Percentiles rank a stretch among this genome's conserved stretches.
Evolutionary conservation across 164 flowering plant species (phyloP).

Genomic region (Aristolochia contorta): DNA sequence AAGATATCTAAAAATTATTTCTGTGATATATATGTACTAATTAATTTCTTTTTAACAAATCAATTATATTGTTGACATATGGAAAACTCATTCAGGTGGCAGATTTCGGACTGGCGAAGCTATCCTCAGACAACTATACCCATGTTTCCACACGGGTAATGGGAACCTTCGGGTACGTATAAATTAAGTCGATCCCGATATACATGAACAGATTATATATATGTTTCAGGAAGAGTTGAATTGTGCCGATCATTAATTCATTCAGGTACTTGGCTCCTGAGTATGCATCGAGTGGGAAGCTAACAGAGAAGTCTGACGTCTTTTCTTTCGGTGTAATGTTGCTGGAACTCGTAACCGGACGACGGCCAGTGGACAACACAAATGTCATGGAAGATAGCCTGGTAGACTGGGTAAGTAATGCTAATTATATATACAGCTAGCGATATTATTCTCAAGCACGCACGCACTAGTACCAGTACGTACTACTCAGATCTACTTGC

Average conservation of each 20-base stretch:
- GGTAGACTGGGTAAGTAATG: slow-evolving; percentile 66
- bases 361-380: slow-evolving; percentile 44
- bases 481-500: background rate
- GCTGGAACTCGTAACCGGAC: slow-evolving; percentile 71
- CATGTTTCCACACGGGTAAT: slow-evolving; percentile 89
- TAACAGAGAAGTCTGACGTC: slow-evolving; percentile 85
- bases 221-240: too few relatives aligned
- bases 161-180: slow-evolving; percentile 95
- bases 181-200: too few relatives aligned
- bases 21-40: too few relatives aligned
- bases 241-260: too few relatives aligned
- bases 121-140: slow-evolving; percentile 48
- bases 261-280: slow-evolving; percentile 87
- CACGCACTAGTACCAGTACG: too few relatives aligned
- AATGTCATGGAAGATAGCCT: slow-evolving; percentile 55
- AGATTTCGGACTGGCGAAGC: slow-evolving; percentile 86
- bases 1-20: too few relatives aligned
- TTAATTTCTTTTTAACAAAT: too few relatives aligned
- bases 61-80: background rate
- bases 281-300: slow-evolving; percentile 83
- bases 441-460: too few relatives aligned
- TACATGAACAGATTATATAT: too few relatives aligned
- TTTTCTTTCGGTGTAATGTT: slow-evolving; percentile 84
- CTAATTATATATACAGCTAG: too few relatives aligned
- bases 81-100: slow-evolving; percentile 44